phyloP scores from a whole-genome alignment of 441 rosid species.

The Brassica hybrid region DNA sequence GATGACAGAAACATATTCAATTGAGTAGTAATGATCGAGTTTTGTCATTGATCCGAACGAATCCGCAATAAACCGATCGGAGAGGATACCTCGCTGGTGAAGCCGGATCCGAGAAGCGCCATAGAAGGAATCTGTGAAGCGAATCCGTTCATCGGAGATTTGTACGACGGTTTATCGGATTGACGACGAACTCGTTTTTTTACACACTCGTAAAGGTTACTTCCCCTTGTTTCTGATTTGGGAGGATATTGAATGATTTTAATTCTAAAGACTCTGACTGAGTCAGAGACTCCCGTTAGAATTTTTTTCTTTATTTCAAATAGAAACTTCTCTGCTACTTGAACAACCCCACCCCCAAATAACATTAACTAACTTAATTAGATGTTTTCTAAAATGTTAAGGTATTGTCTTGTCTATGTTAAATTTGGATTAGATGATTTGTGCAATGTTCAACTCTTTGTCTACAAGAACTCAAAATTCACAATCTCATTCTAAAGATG shows the following conservation, averaged over 20 bases:
- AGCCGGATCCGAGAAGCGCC: conserved; percentile 63
- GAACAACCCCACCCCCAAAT: too few species aligned
- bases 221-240: background rate
- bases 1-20: conserved; percentile 6
- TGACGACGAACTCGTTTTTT: background rate
- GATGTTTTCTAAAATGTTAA: too few species aligned
- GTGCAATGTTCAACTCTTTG: too few species aligned
- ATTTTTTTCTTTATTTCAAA: too few species aligned
- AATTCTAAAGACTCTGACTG: conserved; percentile 7
- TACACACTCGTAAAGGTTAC: conserved; percentile 14
- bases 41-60: background rate
- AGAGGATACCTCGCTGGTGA: conserved; percentile 51
- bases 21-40: conserved; percentile 1
- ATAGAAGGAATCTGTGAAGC: conserved; percentile 44
- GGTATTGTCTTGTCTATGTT: too few species aligned
- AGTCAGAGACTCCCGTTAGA: background rate
- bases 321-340: too few species aligned
- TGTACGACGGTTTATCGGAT: conserved; percentile 17
- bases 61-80: conserved; percentile 19
- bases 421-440: too few species aligned
- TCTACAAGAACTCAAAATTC: too few species aligned
- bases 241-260: background rate
- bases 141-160: conserved; percentile 40
- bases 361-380: too few species aligned
- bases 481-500: too few species aligned